Percentiles rank a stretch among this genome's conserved stretches.
Evolutionary conservation across 768 basidiomycete species (phyloP).

Genomic region (Psilocybe subaeruginosa): DNA sequence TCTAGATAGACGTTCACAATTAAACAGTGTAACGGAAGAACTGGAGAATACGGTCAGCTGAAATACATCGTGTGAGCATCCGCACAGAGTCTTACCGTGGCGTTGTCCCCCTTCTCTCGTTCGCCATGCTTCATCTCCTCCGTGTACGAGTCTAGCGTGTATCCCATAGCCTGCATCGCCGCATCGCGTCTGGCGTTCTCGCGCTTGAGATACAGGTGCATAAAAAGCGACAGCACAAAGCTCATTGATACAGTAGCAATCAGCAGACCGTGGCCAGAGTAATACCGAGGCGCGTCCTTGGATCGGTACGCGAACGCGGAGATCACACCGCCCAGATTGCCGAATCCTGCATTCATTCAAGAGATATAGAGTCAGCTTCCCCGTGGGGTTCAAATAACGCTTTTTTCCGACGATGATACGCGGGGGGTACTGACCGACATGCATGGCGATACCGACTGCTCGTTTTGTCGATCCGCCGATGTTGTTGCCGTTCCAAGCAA

Average conservation of each 20-base stretch:
- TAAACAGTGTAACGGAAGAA: constrained; percentile 33
- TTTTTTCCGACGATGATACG: too few species aligned
- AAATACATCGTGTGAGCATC: not conserved
- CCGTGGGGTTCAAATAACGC: not conserved
- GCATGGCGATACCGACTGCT: constrained; percentile 37
- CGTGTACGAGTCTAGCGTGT: constrained; percentile 29
- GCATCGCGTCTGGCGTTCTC: constrained; percentile 32
- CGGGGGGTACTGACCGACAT: constrained; percentile 26
- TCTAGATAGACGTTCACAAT: not conserved
- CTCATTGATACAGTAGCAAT: constrained; percentile 33
- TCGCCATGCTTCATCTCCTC: constrained; percentile 31
- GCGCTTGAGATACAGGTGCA: constrained; percentile 28
- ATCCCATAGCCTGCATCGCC: constrained; percentile 22
- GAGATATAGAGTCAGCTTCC: not conserved
- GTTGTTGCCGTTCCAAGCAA: constrained; percentile 37
- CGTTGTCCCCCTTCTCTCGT: constrained; percentile 33
- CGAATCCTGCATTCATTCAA: constrained; percentile 24
- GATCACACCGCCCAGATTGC: constrained; percentile 34
- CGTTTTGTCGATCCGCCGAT: constrained; percentile 35
- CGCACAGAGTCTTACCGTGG: constrained; percentile 26
- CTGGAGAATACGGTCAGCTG: constrained; percentile 14
- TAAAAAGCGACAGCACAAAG: constrained; percentile 24
- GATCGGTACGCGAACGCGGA: constrained; percentile 31
- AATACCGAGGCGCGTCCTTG: constrained; percentile 31
- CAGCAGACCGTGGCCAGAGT: constrained; percentile 32